Base-by-base conservation (phyloP, 331 rosid genomes). In the Malus hybrid region DNA sequence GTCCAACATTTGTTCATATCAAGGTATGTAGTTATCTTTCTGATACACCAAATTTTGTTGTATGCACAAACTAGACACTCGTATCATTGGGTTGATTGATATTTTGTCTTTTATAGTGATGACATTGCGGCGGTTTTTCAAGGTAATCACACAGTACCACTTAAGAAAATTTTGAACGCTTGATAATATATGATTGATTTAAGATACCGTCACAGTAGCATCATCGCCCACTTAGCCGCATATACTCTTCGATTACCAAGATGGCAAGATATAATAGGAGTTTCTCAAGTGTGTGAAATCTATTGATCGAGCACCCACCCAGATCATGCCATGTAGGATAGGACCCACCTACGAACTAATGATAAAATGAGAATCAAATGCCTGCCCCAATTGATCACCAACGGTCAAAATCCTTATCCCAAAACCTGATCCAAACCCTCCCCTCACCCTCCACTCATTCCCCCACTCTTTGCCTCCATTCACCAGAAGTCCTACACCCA, bases 361-460 rank as follows among this genome's bases (percentile, higher is more conserved):
- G 79, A 67, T 54, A 12, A 62, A 78, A 65, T 44, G 31, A 78
- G 60, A 54, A 71, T 29, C 71, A 52, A 66, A 27, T 70, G 27
- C 56, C 33, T 34, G 44, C 33, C 44, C 83, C 22, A 31, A 55
- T 73, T 70, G 34, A 76, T 80, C 86, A 80, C 81, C 83, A 78
- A 78, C 84, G 57, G 73, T 76, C 86, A 80, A 85, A 85, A 85
- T 88, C 91, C 80, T 87, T 85, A 87, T 87, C 97, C 82, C 79
- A 57, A 86, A 92, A 84, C 92, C 96, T 85, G 82, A 88, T 90
- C 97, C 87, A 65, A 75, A 75, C 34, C 76, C 85, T 77, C 73
- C 32, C 32, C 87, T 65, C 75, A 78, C 82, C 91, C 91, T 90
- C 96, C 94, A 83, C 96, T 79, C 96, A 76, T 87, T 87, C 79